These are phyloP conservation scores for Leptomonas seymouri DNA, from an alignment of 208 protist genomes.

Conservation along the genomic window DNA sequence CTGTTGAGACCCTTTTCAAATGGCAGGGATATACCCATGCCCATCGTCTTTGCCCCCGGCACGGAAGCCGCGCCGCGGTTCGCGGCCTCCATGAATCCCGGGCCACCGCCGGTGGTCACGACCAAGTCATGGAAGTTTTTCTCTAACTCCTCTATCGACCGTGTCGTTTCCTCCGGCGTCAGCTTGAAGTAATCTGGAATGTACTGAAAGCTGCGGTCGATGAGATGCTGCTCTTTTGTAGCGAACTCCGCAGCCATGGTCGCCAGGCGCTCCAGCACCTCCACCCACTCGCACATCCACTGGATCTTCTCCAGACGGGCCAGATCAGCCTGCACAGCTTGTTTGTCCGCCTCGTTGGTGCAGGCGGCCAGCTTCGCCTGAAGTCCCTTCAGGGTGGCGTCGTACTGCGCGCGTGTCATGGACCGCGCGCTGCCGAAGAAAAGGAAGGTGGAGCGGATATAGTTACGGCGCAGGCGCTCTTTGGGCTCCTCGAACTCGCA, in stretches of 20 bases:
- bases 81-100: constrained; percentile 94
- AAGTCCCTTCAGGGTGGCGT: constrained; percentile 38
- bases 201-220: constrained; percentile 55
- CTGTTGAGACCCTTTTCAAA: constrained; percentile 93
- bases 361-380: constrained; percentile 29
- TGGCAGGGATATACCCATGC: constrained; percentile 94
- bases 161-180: constrained; percentile 28
- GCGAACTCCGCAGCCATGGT: constrained; percentile 69
- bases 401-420: constrained; percentile 78
- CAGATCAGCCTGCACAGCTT: constrained; percentile 40
- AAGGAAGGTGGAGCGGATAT: constrained; percentile 87
- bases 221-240: constrained; percentile 42
- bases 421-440: constrained; percentile 93
- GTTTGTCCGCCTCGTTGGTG: constrained; percentile 22
- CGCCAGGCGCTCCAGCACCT: constrained; percentile 70
- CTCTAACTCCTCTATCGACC: constrained; percentile 24
- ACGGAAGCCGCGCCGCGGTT: constrained; percentile 87
- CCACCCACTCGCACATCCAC: constrained; percentile 94
- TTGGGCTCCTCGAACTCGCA: constrained; percentile 94
- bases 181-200: constrained; percentile 87
- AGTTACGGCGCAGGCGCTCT: constrained; percentile 59
- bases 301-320: constrained; percentile 68
- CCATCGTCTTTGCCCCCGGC: constrained; percentile 75
- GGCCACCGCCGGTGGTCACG: constrained; percentile 91
- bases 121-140: constrained; percentile 64